Conservation (phyloP, 495 filamentous ascomycete species). For the Lasiosphaeria ovina region DNA sequence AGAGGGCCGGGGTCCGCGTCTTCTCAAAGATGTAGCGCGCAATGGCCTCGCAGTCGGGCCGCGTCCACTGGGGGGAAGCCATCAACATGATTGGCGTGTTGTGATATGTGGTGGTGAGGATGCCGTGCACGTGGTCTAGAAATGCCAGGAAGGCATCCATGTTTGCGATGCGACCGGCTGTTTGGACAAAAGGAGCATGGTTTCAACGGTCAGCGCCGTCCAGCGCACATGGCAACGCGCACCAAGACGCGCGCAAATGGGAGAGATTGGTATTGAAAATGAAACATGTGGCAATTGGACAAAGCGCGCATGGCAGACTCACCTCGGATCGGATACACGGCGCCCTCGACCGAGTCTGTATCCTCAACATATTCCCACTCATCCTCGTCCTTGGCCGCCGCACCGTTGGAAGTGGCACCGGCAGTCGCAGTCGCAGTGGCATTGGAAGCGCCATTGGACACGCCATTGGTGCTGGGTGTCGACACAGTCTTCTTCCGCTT, state of each 20-base stretch:
- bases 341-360: slow-evolving; percentile 79
- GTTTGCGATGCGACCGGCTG: slow-evolving; percentile 76
- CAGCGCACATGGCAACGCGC: no score
- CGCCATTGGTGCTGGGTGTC: slow-evolving; percentile 12
- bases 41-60: slow-evolving; percentile 74
- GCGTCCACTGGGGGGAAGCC: slow-evolving; percentile 80
- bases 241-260: no score
- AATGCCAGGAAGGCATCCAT: slow-evolving; percentile 92
- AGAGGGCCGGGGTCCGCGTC: slow-evolving; percentile 89
- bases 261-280: no score
- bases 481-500: slow-evolving; percentile 61
- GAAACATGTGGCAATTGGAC: no score
- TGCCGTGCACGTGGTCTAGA: slow-evolving; percentile 80
- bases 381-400: slow-evolving; percentile 26
- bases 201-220: neutral
- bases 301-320: slow-evolving; percentile 2
- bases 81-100: slow-evolving; percentile 86
- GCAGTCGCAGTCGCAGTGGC: neutral
- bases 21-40: slow-evolving; percentile 95
- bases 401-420: slow-evolving; percentile 14
- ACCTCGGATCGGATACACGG: slow-evolving; percentile 77
- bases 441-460: neutral
- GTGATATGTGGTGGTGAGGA: slow-evolving; percentile 85
- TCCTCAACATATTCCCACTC: slow-evolving; percentile 77
- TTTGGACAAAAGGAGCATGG: neutral